Evolutionary conservation across 805 yeast genomes (phyloP).

Genomic region (Kodamaea hsintzibuensis): DNA sequence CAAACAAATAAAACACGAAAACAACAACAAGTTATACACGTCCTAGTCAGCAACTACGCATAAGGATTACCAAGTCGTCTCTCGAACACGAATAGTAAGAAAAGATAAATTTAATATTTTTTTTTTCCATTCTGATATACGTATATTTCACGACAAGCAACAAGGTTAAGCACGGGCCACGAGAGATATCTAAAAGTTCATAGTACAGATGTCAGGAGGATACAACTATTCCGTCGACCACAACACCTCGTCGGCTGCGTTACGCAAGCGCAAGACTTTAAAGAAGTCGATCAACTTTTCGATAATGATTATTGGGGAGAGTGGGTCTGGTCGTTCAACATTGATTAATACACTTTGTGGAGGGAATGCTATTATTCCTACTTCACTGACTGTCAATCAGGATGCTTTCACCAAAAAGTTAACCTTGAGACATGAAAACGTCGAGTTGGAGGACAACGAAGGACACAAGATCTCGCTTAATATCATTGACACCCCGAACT

Average conservation of each 20-base stretch:
- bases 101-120: not conserved
- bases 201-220: constrained; percentile 13
- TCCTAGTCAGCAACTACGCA: not conserved
- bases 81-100: not conserved
- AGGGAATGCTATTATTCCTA: constrained; percentile 73
- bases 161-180: not conserved
- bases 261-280: constrained; percentile 70
- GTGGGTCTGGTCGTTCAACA: constrained; percentile 90
- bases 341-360: constrained; percentile 89
- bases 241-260: constrained; percentile 40
- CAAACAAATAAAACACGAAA: constrained; percentile 5
- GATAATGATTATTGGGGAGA: constrained; percentile 81
- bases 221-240: constrained; percentile 17
- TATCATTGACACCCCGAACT: constrained; percentile 81
- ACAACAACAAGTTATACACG: constrained; percentile 1
- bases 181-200: not conserved
- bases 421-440: constrained; percentile 72
- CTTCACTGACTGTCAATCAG: constrained; percentile 61
- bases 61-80: not conserved
- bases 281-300: constrained; percentile 86
- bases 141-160: not conserved
- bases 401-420: constrained; percentile 51
- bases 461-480: constrained; percentile 79
- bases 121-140: not conserved
- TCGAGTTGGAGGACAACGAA: constrained; percentile 83